Conservation (phyloP, 148 eudicot genomes). For the Dysphania ambrosioides region DNA sequence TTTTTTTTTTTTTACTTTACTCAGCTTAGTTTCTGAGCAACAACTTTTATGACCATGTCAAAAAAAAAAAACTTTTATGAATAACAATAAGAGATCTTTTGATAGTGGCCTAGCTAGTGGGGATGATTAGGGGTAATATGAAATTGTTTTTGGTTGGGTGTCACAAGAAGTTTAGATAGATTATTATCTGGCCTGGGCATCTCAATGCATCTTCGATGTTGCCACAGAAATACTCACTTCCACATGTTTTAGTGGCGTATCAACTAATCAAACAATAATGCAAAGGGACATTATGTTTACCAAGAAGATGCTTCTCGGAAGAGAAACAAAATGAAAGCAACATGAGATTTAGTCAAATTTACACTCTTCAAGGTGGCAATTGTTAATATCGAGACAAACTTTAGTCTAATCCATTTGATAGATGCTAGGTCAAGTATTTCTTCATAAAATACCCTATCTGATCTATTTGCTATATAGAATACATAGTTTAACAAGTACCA, state of each 20-base stretch:
- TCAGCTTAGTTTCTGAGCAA: too few relatives aligned
- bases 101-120: neutral
- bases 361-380: constrained; percentile 25
- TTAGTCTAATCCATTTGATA: constrained; percentile 17
- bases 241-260: constrained; percentile 7
- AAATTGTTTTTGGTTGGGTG: neutral
- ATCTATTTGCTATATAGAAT: neutral
- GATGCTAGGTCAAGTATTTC: constrained; percentile 4
- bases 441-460: constrained; percentile 4
- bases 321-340: constrained; percentile 23
- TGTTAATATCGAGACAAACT: constrained; percentile 20
- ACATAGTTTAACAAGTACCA: too few relatives aligned
- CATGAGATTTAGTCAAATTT: constrained; percentile 28
- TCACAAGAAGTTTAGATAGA: neutral
- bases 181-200: neutral
- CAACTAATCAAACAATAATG: constrained; percentile 5
- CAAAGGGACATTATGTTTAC: constrained; percentile 10
- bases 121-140: neutral
- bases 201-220: neutral
- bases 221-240: neutral
- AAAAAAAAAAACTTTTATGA: too few relatives aligned
- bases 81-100: too few relatives aligned
- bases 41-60: too few relatives aligned
- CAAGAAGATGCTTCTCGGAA: constrained; percentile 33
- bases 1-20: too few relatives aligned